Evolutionary conservation across 331 rosid genomes (phyloP).

Genomic region (Telfairia occidentalis): DNA sequence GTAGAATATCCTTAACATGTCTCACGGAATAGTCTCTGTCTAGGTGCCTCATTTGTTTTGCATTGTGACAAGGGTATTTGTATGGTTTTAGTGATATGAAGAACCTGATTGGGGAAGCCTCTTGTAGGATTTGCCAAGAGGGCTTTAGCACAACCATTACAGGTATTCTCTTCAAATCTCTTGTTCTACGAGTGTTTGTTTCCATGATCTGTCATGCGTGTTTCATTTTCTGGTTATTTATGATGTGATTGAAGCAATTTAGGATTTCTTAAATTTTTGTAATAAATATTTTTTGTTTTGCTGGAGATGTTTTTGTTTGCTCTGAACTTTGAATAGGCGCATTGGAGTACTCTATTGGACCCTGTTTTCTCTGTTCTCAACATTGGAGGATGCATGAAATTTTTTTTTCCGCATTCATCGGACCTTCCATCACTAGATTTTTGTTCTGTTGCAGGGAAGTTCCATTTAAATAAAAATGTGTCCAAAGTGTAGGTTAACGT

Average conservation of each 20-base stretch:
- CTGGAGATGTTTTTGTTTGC: too few species aligned
- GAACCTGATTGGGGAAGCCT: constrained; percentile 81
- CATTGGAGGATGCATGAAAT: neutral
- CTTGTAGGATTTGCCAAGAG: constrained; percentile 79
- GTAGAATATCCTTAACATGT: neutral
- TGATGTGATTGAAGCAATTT: neutral
- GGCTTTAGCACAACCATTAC: constrained; percentile 72
- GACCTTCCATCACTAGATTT: neutral
- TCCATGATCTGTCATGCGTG: neutral
- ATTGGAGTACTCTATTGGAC: neutral
- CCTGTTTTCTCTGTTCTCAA: neutral
- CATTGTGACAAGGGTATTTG: neutral
- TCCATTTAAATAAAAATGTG: neutral
- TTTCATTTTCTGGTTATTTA: neutral
- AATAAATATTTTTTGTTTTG: neutral
- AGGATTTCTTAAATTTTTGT: neutral
- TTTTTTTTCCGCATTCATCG: neutral
- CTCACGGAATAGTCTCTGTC: neutral
- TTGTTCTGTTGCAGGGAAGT: neutral
- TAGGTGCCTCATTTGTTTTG: neutral
- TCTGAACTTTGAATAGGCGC: too few species aligned
- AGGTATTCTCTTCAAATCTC: constrained; percentile 24
- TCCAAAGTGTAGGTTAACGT: neutral
- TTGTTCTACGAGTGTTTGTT: neutral
- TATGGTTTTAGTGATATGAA: constrained; percentile 74